phyloP scores from a whole-genome alignment of 441 rosid species.

The Sinapis alba region DNA sequence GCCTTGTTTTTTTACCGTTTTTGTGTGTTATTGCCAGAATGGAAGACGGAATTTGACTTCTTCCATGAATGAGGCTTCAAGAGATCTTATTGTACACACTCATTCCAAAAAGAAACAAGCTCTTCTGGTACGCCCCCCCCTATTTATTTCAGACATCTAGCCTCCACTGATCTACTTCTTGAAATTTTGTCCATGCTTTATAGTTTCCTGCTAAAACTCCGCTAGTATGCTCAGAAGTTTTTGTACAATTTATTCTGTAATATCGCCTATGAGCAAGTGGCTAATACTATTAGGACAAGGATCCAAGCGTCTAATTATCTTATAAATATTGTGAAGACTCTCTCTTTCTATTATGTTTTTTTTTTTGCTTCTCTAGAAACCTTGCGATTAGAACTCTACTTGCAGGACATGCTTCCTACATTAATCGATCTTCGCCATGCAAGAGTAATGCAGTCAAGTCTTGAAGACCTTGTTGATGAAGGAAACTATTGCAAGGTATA shows the following conservation, averaged over 20 bases:
- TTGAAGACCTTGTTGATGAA: conserved; percentile 88
- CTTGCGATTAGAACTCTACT: conserved; percentile 23
- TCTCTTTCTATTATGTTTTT: neutral
- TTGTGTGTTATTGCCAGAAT: conserved; percentile 60
- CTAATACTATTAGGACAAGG: neutral
- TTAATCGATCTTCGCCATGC: conserved; percentile 82
- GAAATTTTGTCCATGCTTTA: neutral
- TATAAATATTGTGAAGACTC: neutral
- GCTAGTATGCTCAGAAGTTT: neutral
- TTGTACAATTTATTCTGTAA: conserved; percentile 5
- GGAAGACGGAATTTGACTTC: conserved; percentile 94
- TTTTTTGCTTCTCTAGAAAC: conserved; percentile 11
- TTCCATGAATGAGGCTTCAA: conserved; percentile 92
- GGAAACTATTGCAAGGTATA: conserved; percentile 92
- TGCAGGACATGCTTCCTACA: conserved; percentile 88
- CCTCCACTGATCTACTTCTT: conserved; percentile 1
- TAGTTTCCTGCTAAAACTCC: conserved; percentile 10
- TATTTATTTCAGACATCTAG: conserved; percentile 9
- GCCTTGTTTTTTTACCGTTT: conserved; percentile 26
- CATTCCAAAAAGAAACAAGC: conserved; percentile 92
- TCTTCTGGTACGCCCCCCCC: conserved; percentile 64
- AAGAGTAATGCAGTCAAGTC: conserved; percentile 72
- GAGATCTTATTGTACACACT: conserved; percentile 95
- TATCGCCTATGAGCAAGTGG: neutral
- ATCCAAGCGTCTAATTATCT: neutral